These are phyloP conservation scores for Allium sativum DNA, from an alignment of 106 monocot genomes.

Conservation along the genomic window DNA sequence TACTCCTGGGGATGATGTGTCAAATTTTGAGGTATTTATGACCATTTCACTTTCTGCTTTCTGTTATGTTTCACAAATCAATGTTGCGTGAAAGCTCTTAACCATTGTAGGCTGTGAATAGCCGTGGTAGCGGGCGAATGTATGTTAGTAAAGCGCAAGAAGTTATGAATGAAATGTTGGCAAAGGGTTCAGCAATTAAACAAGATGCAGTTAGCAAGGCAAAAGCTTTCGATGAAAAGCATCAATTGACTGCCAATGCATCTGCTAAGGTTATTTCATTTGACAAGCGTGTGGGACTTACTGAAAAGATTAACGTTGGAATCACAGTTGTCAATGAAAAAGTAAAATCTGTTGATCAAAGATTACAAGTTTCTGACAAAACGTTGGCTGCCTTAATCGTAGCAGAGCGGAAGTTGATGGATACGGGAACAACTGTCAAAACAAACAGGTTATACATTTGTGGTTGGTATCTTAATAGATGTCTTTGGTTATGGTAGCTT, in stretches of 20 bases:
- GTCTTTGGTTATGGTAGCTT: too few relatives aligned
- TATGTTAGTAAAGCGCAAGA: conserved; percentile 82
- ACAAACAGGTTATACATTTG: conserved; percentile 38
- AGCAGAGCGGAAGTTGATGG: conserved; percentile 70
- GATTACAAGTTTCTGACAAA: conserved; percentile 77
- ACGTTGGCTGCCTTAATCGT: conserved; percentile 69
- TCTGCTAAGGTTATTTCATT: conserved; percentile 83
- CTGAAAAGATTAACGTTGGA: conserved; percentile 81
- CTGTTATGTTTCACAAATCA: too few relatives aligned
- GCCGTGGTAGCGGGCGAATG: conserved; percentile 26
- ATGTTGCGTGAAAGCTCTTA: too few relatives aligned
- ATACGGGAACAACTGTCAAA: conserved; percentile 83
- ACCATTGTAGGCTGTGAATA: conserved; percentile 30
- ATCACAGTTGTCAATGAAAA: conserved; percentile 90
- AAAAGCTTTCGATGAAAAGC: conserved; percentile 90
- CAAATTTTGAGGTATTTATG: conserved; percentile 3
- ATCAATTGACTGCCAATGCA: conserved; percentile 61
- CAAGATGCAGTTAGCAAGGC: conserved; percentile 93
- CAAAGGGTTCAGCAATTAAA: conserved; percentile 70
- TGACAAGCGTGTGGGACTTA: conserved; percentile 70
- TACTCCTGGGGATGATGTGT: neutral
- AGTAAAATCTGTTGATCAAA: conserved; percentile 91
- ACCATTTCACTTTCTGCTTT: too few relatives aligned
- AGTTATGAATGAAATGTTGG: conserved; percentile 54
- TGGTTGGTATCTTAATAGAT: too few relatives aligned